A percentile compares a stretch with the other conserved stretches of the same genome.
phyloP scores from a whole-genome alignment of 2,329 filamentous ascomycete genomes.

The Diaporthe ampelina region DNA sequence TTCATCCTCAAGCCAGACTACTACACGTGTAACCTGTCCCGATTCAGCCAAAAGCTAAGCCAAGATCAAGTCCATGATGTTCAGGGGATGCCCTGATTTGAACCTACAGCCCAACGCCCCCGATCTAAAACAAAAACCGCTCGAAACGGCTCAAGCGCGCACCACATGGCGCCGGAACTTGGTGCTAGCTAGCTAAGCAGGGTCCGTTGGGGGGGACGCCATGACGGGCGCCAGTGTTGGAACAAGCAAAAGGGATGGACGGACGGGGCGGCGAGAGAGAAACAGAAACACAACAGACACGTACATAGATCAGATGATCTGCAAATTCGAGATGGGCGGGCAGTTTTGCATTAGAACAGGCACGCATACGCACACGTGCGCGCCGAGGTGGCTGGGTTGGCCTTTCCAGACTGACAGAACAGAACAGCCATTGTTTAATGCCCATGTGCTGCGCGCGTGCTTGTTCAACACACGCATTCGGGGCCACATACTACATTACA shows the following conservation, averaged over 20 bases:
- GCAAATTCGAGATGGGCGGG: constrained; percentile 1
- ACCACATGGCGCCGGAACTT: not conserved
- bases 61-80: not conserved
- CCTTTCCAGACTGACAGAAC: too few species aligned
- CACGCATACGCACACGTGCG: not conserved
- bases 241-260: not conserved
- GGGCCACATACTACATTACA: not conserved
- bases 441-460: not conserved
- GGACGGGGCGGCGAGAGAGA: not conserved
- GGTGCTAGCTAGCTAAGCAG: not conserved
- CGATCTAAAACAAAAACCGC: constrained; percentile 8
- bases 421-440: too few species aligned
- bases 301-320: constrained; percentile 6
- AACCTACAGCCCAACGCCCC: not conserved
- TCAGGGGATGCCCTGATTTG: too few species aligned
- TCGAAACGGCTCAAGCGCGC: constrained; percentile 12
- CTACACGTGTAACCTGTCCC: not conserved
- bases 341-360: constrained; percentile 5
- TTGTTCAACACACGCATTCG: too few species aligned
- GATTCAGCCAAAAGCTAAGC: not conserved
- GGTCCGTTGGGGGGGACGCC: not conserved
- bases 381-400: not conserved
- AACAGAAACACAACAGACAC: not conserved
- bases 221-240: not conserved
- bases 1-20: not conserved